These are phyloP conservation scores for Choanephora cucurbitarum DNA, from an alignment of 371 early-diverging fungal genomes.

Conservation along the genomic window DNA sequence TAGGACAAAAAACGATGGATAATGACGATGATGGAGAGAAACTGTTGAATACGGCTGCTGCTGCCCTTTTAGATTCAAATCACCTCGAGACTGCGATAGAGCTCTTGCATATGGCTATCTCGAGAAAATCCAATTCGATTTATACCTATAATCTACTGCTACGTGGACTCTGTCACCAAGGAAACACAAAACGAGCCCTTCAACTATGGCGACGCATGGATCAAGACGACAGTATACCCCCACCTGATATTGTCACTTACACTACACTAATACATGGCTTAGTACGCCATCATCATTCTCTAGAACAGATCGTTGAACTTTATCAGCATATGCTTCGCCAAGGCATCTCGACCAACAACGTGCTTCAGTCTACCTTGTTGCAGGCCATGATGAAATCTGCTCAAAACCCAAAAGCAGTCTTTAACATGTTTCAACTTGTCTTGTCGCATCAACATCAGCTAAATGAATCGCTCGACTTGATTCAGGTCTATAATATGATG, in stretches of 20 bases:
- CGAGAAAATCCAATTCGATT: constrained; percentile 13
- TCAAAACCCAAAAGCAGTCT: constrained; percentile 1
- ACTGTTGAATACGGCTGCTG: constrained; percentile 20
- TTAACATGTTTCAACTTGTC: constrained; percentile 23
- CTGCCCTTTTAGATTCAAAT: constrained; percentile 28
- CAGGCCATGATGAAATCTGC: constrained; percentile 28
- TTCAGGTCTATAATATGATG: constrained; percentile 41
- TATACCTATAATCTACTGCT: constrained; percentile 38
- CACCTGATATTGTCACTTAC: constrained; percentile 44
- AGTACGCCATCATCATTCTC: constrained; percentile 12
- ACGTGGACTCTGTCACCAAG: constrained; percentile 26
- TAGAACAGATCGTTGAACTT: constrained; percentile 17
- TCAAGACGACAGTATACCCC: constrained; percentile 27
- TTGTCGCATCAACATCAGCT: constrained; percentile 17
- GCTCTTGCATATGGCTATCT: constrained; percentile 23
- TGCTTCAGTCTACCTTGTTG: constrained; percentile 35
- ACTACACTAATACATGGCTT: constrained; percentile 45
- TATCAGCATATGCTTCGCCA: constrained; percentile 26
- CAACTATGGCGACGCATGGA: constrained; percentile 31
- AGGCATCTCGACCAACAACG: constrained; percentile 23
- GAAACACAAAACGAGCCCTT: constrained; percentile 30
- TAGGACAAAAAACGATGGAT: not conserved
- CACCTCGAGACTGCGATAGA: constrained; percentile 24
- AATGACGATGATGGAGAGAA: constrained; percentile 10
- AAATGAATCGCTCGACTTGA: constrained; percentile 13